Conservation (phyloP, 306 rosid genomes). For the Vigna mungo region DNA sequence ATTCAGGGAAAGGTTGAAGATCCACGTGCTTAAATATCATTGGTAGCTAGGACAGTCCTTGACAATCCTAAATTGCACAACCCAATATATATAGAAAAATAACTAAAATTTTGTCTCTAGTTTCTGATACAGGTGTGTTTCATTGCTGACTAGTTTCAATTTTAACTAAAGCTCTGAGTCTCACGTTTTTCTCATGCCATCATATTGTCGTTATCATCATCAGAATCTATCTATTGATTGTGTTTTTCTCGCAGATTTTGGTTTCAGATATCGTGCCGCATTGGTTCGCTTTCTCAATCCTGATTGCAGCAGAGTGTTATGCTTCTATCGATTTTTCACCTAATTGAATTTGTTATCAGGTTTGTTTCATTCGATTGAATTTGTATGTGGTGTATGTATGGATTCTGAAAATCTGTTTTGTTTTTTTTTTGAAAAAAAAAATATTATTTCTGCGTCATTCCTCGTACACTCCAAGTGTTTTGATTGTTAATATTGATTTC, state of each 20-base stretch:
- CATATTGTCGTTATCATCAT: background rate
- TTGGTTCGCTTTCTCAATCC: background rate
- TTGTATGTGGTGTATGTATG: background rate
- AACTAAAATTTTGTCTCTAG: too few relatives aligned
- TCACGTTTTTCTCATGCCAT: background rate
- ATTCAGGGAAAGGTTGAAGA: too few relatives aligned
- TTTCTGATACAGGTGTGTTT: background rate
- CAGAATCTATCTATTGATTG: background rate
- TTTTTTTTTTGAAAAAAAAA: too few relatives aligned
- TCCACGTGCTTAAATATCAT: background rate
- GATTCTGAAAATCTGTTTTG: conserved; percentile 3
- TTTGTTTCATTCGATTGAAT: background rate
- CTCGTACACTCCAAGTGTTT: background rate
- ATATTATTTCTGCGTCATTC: background rate
- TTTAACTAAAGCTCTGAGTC: background rate
- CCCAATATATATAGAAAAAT: too few relatives aligned
- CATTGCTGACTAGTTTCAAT: background rate
- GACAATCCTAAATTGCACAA: background rate
- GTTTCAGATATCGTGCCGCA: background rate
- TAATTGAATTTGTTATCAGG: conserved; percentile 1
- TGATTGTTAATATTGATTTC: conserved; percentile 3
- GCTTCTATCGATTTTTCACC: background rate
- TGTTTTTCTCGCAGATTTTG: background rate
- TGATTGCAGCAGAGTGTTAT: background rate
- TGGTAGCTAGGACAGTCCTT: background rate